Evolutionary conservation across 108 stramenopile species (phyloP).

Genomic region (Fistulifera pelliculosa): DNA sequence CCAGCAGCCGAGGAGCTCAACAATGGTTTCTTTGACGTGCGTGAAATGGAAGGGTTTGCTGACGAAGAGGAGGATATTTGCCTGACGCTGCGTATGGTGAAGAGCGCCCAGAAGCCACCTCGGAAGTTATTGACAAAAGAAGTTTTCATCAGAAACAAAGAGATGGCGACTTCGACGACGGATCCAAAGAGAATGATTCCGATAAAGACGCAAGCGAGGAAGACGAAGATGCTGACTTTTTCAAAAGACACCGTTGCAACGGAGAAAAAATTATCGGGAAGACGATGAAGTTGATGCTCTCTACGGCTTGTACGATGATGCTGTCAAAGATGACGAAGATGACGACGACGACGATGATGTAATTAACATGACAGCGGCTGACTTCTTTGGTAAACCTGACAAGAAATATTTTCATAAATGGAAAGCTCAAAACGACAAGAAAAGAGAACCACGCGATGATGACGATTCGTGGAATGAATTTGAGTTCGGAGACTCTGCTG

Average conservation of each 20-base stretch:
- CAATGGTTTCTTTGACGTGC: constrained; percentile 90
- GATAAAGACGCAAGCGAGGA: constrained; percentile 50
- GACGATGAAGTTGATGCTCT: constrained; percentile 80
- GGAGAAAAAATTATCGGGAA: constrained; percentile 68
- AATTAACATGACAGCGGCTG: constrained; percentile 73
- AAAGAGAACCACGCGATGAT: constrained; percentile 35
- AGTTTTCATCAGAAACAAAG: constrained; percentile 56
- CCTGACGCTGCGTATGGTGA: constrained; percentile 61
- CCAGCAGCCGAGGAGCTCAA: constrained; percentile 67
- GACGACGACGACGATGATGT: constrained; percentile 44
- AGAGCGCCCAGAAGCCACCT: constrained; percentile 10
- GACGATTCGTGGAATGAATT: constrained; percentile 79
- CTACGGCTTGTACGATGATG: constrained; percentile 52
- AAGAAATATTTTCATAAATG: constrained; percentile 39
- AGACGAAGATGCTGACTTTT: constrained; percentile 27
- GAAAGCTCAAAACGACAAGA: constrained; percentile 15
- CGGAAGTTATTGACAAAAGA: constrained; percentile 27
- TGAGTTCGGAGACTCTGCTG: constrained; percentile 46
- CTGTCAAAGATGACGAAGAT: constrained; percentile 30
- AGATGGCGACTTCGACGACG: constrained; percentile 32
- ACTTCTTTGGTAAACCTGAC: constrained; percentile 73
- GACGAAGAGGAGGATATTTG: constrained; percentile 84
- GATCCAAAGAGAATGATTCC: constrained; percentile 14
- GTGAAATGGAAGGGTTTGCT: constrained; percentile 93
- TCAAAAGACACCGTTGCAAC: constrained; percentile 14